Base-by-base conservation (phyloP, 2,329 filamentous ascomycete genomes). In the Fonsecaea pugnacius region DNA sequence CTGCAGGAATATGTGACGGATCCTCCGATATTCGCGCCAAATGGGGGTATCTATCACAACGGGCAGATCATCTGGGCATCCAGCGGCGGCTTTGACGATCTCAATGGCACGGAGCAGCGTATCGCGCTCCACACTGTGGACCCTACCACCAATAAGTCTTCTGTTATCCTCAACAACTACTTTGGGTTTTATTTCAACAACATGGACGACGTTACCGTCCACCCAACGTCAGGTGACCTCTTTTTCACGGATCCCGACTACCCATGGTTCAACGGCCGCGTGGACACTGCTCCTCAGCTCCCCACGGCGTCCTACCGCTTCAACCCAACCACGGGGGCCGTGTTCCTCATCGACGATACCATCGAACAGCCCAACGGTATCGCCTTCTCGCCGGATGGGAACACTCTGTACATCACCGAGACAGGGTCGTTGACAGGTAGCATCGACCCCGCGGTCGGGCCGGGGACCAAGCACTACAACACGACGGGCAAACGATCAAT, bases 181-280 rank as follows among this genome's bases (percentile, higher is more conserved):
- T 79, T 78, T 58, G 81, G 81, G 32, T 78, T 77, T 70, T 79
- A 80, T 72, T 78, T 82, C 70, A 77, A 74, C 66, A 74, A 73
- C 32, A 67, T 80, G 59, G 78, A 82, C 70, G 80, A 82, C 63
- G 72, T 78, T 5, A 74, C 77, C 61, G 76, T 81, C 53, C 76
- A 79, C 36, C 67, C 72, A 5, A 60, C 57, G 18, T 78, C 76
- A 0, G 79, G 79, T 46, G 78, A 81, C 50, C 73, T 84, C 50
- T 83, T 81, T 79, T 83, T 83, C 72, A 83, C 81, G 0, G 81
- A 83, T 67, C 77, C 79, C 5, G 70, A 73, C 48, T 78, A 79
- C 63, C 73, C 70, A 21, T 79, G 75, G 72, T 76, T 73, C 67
- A 75, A 74, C 60, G 67, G 56, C 14, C 71, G 75, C 12, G 75